Percentiles rank a stretch among this genome's conserved stretches.
These are phyloP conservation scores for Aureobasidium sp. DNA, from an alignment of 2,329 filamentous ascomycete genomes.

Conservation along the genomic window DNA sequence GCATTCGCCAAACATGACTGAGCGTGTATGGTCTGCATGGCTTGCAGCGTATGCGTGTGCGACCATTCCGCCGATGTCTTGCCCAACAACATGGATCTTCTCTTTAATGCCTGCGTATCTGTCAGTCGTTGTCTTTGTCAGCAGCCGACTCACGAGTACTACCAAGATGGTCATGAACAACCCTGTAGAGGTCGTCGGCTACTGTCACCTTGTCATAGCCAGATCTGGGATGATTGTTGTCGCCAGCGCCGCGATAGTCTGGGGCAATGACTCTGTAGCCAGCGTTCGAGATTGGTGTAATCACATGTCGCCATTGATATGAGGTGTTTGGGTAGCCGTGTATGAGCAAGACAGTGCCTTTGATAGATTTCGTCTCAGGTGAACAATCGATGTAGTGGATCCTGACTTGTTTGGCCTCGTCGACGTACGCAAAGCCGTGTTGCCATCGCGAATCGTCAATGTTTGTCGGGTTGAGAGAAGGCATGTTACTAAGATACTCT, in stretches of 20 bases:
- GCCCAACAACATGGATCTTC: constrained; percentile 39
- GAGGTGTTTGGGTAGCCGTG: constrained; percentile 44
- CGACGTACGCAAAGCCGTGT: constrained; percentile 2
- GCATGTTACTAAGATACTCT: neutral
- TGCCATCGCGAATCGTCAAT: constrained; percentile 7
- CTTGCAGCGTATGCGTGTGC: constrained; percentile 36
- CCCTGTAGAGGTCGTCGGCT: constrained; percentile 33
- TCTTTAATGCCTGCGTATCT: constrained; percentile 17
- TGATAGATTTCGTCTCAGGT: neutral
- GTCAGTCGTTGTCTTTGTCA: neutral
- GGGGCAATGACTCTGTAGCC: constrained; percentile 35
- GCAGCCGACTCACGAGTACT: constrained; percentile 19
- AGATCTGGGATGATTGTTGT: constrained; percentile 29
- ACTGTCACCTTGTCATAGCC: constrained; percentile 38
- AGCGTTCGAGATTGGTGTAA: constrained; percentile 31
- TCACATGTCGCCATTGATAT: constrained; percentile 38
- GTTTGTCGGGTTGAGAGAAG: constrained; percentile 1
- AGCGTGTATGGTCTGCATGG: constrained; percentile 30
- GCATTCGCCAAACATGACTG: constrained; percentile 39
- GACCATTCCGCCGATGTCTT: constrained; percentile 45
- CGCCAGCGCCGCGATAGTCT: constrained; percentile 34
- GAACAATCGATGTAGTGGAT: constrained; percentile 22
- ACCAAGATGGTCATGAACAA: constrained; percentile 26
- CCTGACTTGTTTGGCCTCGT: constrained; percentile 17
- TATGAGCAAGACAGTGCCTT: constrained; percentile 38